Evolutionary conservation across 1,284 basidiomycete species (phyloP), one percentile per base, ranked within the genome.

Genomic region (Gymnopus androsaceus): DNA sequence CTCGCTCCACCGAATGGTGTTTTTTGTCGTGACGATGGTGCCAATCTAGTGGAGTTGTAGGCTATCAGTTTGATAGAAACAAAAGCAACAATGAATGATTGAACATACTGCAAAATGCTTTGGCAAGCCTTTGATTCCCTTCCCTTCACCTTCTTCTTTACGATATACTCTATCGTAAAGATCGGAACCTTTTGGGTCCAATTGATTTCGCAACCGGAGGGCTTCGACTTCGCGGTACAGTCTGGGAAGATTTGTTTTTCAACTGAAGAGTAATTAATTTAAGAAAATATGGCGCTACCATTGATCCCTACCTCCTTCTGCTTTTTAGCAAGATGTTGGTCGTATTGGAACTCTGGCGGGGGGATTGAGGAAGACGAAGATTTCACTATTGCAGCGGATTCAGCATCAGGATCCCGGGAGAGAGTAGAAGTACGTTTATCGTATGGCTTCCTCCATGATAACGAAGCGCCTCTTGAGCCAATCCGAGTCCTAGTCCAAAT

Each of bases 151-250:
- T 54, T 87, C 84, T 50, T 92, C 90, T 66, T 88, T 91, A 55
- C 83, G 75, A 77, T 98, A 95, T 78, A 98, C 98, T 31, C 95
- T 81, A n/a, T n/a, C n/a, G n/a, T n/a, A n/a, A n/a, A n/a, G n/a
- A n/a, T n/a, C n/a, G n/a, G n/a, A n/a, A n/a, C n/a, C n/a, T 72
- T 98, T 99, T 5, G 96, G 95, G 67, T 99, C 96, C 33, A 99
- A 81, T 55, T 95, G 90, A 68, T 96, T 96, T 46, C 92, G 86
- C 51, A 99, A 76, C 21, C 94, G 85, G 51, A 98, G 77, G 1
- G 96, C 94, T 70, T 98, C 94, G 33, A 98, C 92, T 75, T 99
- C 95, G 55, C 91, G 87, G 66, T 94, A 81, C 61, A 98, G 80
- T 56, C 90, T 84, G 31, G 93, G 92, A 5, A 95, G 77, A 58